Conservation (phyloP, 2,329 filamentous ascomycete species). For the Aspergillus quadricinctus region DNA sequence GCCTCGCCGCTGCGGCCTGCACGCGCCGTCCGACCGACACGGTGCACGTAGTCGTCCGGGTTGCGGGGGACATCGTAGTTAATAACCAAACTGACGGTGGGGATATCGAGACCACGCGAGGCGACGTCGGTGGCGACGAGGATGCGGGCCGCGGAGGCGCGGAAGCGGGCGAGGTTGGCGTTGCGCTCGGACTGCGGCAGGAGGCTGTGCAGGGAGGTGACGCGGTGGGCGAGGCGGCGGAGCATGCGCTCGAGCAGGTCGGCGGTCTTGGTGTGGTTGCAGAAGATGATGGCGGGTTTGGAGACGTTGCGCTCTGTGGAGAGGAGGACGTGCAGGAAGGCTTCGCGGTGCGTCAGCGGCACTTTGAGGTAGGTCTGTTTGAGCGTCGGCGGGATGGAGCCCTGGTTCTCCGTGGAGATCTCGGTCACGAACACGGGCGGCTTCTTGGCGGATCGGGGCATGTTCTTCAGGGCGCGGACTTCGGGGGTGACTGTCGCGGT, state of each 20-base stretch:
- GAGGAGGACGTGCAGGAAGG: conserved; percentile 87
- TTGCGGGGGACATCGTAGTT: conserved; percentile 97
- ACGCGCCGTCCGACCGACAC: conserved; percentile 90
- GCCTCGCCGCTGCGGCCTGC: conserved; percentile 79
- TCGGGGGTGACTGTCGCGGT: conserved; percentile 94
- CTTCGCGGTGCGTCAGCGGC: conserved; percentile 87
- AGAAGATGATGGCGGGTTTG: conserved; percentile 86
- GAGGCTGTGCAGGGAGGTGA: conserved; percentile 84
- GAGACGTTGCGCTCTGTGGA: conserved; percentile 69
- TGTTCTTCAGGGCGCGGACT: conserved; percentile 77
- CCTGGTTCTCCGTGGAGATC: conserved; percentile 64
- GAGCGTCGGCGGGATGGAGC: conserved; percentile 73
- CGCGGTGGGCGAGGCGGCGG: conserved; percentile 78
- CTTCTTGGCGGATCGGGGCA: conserved; percentile 64
- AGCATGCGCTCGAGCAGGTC: conserved; percentile 85
- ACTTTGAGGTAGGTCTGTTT: conserved; percentile 82
- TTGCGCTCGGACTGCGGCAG: conserved; percentile 80
- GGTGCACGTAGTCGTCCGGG: conserved; percentile 95
- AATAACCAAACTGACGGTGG: conserved; percentile 81
- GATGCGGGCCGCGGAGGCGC: conserved; percentile 80
- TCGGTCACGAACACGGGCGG: conserved; percentile 84
- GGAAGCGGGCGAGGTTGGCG: conserved; percentile 85
- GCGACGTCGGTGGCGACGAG: conserved; percentile 95
- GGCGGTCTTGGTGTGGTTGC: conserved; percentile 85
- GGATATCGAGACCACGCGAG: conserved; percentile 90